Base-by-base conservation (phyloP, 352 stramenopile genomes). In the Pythium aquatile region DNA sequence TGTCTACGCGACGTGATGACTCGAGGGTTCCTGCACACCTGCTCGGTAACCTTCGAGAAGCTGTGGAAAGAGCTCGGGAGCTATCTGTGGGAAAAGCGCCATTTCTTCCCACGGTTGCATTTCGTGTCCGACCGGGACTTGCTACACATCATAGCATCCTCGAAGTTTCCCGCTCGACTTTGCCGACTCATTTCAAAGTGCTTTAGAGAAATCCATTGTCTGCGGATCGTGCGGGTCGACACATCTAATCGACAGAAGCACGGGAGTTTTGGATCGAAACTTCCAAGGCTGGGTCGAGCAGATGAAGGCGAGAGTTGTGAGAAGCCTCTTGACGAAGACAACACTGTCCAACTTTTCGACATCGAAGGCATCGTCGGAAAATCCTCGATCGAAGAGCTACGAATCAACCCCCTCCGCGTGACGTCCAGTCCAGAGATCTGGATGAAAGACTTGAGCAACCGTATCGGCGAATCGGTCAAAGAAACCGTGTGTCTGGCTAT, bases 61-160 rank as follows among this genome's bases (percentile, higher is more conserved):
- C 47, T 91, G 20, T 89, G 79, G 79, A 68, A 72, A 10, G 79
- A 90, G 32, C 58, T 91, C 1, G 69, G 74, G 5, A 56, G 55
- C 9, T 91, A 87, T 56, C 54, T 91, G 8, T 72, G 71, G n/a
- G 79, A 88, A 10, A 90, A 89, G 52, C 69, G 83, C 0, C 79
- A 72, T 2, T 71, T 70, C 30, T 91, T 89, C 29, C 78, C 79
- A 2, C 73, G 81, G 5, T 77, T 91, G 44, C 72, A 85, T 47
- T 90, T 90, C 49, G 32, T 91, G 1, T 91, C 83, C 1, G 78
- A 91, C 29, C 67, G 74, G 13, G 79, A 91, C 56, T 55, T 90
- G 20, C 72, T 91, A 5, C 66, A 83, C 33, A 68, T 91, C 17
- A 75, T 90, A 30, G 79, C 80, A 0, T 77, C 65, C 5, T 74